Evolutionary conservation across 2,329 filamentous ascomycete genomes (phyloP).

Genomic region (Berkeleyomyces rouxiae): DNA sequence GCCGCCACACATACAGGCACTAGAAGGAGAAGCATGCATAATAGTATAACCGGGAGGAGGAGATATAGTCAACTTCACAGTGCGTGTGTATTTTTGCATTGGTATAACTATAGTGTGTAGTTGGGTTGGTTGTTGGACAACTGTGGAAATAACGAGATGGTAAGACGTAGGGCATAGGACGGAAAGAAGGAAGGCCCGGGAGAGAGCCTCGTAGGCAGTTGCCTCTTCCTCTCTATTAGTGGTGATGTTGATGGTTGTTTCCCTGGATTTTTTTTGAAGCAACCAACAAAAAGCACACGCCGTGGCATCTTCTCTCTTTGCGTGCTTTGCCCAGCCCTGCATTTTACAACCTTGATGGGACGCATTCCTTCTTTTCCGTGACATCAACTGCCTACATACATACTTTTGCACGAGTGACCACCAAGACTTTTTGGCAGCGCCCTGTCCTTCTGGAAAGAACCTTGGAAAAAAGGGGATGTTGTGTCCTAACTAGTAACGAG

Average conservation of each 20-base stretch:
- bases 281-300: background rate
- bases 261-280: background rate
- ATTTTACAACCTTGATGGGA: background rate
- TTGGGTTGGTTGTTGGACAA: background rate
- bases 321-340: background rate
- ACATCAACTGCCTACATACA: background rate
- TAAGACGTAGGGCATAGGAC: background rate
- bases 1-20: slow-evolving; percentile 6
- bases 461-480: background rate
- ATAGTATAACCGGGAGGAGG: too few species aligned
- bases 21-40: too few species aligned
- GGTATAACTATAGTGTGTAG: too few species aligned
- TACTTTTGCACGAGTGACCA: background rate
- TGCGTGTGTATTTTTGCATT: too few species aligned
- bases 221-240: background rate
- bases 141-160: background rate
- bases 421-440: background rate
- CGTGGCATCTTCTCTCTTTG: background rate
- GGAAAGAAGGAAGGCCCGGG: background rate
- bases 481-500: background rate
- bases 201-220: background rate
- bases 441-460: background rate
- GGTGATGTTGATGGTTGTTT: background rate
- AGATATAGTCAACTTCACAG: too few species aligned
- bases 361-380: background rate